phyloP scores from a whole-genome alignment of 371 early-diverging fungal genomes.

The Umbelopsis sp. region DNA sequence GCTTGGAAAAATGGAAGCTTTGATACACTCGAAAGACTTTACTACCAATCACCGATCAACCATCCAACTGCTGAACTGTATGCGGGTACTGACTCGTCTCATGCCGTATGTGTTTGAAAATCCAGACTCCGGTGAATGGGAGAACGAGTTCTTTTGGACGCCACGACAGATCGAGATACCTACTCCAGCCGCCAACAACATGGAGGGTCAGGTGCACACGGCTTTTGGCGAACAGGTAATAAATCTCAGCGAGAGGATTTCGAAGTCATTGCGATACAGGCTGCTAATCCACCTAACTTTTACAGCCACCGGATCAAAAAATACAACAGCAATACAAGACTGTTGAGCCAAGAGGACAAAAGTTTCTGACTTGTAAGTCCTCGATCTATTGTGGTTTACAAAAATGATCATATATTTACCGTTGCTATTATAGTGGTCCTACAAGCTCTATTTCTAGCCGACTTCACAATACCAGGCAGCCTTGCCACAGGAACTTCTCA shows the following conservation, averaged over 20 bases:
- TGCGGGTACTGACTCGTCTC: slow-evolving; percentile 77
- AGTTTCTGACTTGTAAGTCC: slow-evolving; percentile 34
- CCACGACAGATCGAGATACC: slow-evolving; percentile 39
- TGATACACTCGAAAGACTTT: slow-evolving; percentile 59
- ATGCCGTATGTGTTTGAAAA: slow-evolving; percentile 79
- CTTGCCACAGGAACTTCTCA: slow-evolving; percentile 43
- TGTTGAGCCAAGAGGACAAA: slow-evolving; percentile 38
- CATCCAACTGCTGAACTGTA: slow-evolving; percentile 76
- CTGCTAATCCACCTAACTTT: not conserved
- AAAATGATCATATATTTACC: too few relatives aligned
- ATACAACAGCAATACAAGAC: slow-evolving; percentile 36
- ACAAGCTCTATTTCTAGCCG: slow-evolving; percentile 68
- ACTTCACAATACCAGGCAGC: slow-evolving; percentile 77
- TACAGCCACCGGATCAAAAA: slow-evolving; percentile 24
- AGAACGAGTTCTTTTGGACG: slow-evolving; percentile 68
- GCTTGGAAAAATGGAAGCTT: slow-evolving; percentile 53
- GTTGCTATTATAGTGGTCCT: slow-evolving; percentile 31
- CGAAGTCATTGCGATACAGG: not conserved
- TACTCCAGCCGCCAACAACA: slow-evolving; percentile 10
- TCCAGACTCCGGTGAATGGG: slow-evolving; percentile 53
- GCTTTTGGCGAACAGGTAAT: slow-evolving; percentile 14
- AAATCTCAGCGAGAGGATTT: not conserved
- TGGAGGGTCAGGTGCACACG: not conserved
- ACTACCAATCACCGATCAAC: slow-evolving; percentile 53
- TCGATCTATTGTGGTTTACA: too few relatives aligned